Conservation (phyloP, 805 yeast species). For the Ogataea neopini region DNA sequence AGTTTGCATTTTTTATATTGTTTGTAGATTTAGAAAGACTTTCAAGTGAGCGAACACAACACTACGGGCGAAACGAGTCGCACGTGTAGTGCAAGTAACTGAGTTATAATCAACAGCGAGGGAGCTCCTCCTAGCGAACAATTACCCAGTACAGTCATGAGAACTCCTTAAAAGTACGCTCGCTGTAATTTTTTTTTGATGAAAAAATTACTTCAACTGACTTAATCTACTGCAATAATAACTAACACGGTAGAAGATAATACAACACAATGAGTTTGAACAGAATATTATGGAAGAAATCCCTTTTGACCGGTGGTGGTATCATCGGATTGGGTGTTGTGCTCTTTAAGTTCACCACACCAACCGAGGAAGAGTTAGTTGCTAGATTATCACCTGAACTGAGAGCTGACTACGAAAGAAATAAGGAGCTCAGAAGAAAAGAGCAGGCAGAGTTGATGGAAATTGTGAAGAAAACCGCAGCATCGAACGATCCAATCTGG, state of each 20-base stretch:
- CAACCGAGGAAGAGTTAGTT: slow-evolving; percentile 80
- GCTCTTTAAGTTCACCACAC: slow-evolving; percentile 72
- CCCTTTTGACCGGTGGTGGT: slow-evolving; percentile 52
- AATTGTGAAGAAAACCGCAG: slow-evolving; percentile 61
- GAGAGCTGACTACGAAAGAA: slow-evolving; percentile 69
- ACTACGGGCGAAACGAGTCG: too few species aligned
- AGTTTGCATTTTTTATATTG: neutral
- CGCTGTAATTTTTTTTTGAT: too few species aligned
- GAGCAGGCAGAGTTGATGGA: slow-evolving; percentile 74
- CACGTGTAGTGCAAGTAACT: too few species aligned
- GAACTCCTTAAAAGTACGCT: too few species aligned
- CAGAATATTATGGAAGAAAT: slow-evolving; percentile 30
- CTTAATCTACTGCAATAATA: too few species aligned
- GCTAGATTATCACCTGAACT: slow-evolving; percentile 80
- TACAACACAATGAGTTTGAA: slow-evolving; percentile 13
- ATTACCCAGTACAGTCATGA: too few species aligned
- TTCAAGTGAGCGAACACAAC: neutral
- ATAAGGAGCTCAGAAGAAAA: slow-evolving; percentile 57
- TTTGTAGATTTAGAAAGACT: neutral
- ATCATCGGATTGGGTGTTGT: slow-evolving; percentile 74
- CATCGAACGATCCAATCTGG: slow-evolving; percentile 80
- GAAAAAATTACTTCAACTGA: too few species aligned
- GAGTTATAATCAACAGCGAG: too few species aligned
- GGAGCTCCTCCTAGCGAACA: too few species aligned
- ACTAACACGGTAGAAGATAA: too few species aligned